Evolutionary conservation across 768 basidiomycete genomes (phyloP).

Genomic region (Boletellus emodensis): DNA sequence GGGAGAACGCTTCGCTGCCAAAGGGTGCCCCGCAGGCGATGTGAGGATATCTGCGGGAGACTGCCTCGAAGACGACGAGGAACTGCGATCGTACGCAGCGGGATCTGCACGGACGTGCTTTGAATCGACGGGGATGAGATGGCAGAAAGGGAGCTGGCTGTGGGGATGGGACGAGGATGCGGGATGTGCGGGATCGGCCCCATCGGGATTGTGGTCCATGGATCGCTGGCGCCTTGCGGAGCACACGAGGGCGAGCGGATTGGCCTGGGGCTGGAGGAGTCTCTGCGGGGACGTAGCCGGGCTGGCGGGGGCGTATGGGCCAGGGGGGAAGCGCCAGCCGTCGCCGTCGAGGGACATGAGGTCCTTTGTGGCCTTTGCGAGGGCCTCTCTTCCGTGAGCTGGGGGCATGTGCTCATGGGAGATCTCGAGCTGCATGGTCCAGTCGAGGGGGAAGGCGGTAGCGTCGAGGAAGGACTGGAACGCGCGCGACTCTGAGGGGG

Average conservation of each 20-base stretch:
- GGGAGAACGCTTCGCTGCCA: constrained; percentile 27
- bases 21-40: constrained; percentile 10
- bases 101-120: constrained; percentile 9
- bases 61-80: constrained; percentile 28
- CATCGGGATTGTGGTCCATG: constrained; percentile 5
- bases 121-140: constrained; percentile 8
- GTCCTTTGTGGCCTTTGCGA: constrained; percentile 78
- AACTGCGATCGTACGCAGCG: constrained; percentile 12
- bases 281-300: constrained; percentile 10
- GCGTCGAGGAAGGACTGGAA: constrained; percentile 67
- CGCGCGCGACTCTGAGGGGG: constrained; percentile 60
- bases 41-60: constrained; percentile 21
- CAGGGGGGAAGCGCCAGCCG: constrained; percentile 34
- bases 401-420: constrained; percentile 47
- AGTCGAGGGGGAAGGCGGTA: constrained; percentile 42
- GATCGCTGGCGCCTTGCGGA: constrained; percentile 19
- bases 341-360: constrained; percentile 66
- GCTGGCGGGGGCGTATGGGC: constrained; percentile 7
- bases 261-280: constrained; percentile 18
- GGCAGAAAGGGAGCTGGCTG: constrained; percentile 19
- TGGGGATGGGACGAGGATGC: constrained; percentile 5
- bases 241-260: constrained; percentile 13
- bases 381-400: constrained; percentile 55
- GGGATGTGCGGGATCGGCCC: not conserved
- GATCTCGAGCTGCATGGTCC: constrained; percentile 38